phyloP scores from a whole-genome alignment of 139 green algal genomes.

The Zygnema cylindricum region DNA sequence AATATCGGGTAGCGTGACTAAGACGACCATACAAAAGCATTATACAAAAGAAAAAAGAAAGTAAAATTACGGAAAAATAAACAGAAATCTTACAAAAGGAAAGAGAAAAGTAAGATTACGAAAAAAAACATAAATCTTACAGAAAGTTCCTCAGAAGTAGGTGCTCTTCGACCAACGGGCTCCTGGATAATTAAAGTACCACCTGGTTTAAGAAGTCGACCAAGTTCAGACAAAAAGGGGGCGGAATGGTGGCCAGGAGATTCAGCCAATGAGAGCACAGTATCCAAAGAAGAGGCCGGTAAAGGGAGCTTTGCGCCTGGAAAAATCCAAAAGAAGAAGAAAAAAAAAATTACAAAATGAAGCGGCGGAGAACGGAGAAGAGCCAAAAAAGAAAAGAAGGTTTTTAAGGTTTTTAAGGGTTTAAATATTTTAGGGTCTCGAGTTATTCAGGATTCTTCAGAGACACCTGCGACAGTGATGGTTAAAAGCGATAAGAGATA shows the following conservation, averaged over 20 bases:
- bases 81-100: not conserved
- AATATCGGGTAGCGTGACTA: no score
- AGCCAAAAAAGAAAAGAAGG: not conserved
- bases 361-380: no score
- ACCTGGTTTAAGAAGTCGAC: constrained; percentile 29
- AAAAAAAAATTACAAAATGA: no score
- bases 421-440: not conserved
- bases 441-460: not conserved
- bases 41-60: no score
- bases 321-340: constrained; percentile 20
- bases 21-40: no score
- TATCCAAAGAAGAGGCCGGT: constrained; percentile 27
- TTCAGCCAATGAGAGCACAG: constrained; percentile 44
- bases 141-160: constrained; percentile 22
- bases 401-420: not conserved
- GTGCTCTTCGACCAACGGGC: constrained; percentile 24
- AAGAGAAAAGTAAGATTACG: constrained; percentile 28
- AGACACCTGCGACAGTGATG: no score
- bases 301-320: constrained; percentile 3
- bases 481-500: no score
- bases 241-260: constrained; percentile 36
- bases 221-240: constrained; percentile 30
- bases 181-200: constrained; percentile 50
- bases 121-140: constrained; percentile 33
- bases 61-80: not conserved